Evolutionary conservation across 1,139 yeast genomes (phyloP), one percentile per base, ranked within the genome.

Genomic region (Scheffersomyces insectosa): DNA sequence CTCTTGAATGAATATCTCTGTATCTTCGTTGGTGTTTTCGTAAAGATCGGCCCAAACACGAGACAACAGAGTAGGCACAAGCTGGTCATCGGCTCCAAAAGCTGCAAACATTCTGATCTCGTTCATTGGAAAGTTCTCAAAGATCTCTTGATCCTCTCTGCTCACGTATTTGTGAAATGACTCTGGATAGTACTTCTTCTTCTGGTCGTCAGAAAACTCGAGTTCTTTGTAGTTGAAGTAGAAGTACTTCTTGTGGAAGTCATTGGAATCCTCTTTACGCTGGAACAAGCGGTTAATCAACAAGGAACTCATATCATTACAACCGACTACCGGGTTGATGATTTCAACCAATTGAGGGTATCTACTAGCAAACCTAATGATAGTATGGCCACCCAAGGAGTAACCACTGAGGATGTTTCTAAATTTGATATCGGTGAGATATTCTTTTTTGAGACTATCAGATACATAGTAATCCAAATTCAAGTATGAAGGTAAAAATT

Each of bases 341-440:
- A 66, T 66, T 12, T 65, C 60, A 3, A 75, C 72, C 32, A 60
- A 48, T 3, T 66, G 60, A 1, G 81, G 80, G 47, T 63, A 65
- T 47, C 59, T 56, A 35, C 55, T 55, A 5, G 75, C 81, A 41
- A 74, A 71, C 41, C 83, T 62, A 60, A 80, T 77, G 23, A 75
- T 66, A 9, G 75, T 64, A 58, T 83, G 87, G 0, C 80, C 89
- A 1, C 89, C 88, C 48, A 82, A 65, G 0, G 88, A 82, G 40
- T 71, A 71, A 3, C 89, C 89, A 28, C 75, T 57, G 23, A 80
- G 59, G 28, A 75, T 65, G 51, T 72, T 74, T 39, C 56, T 55
- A 47, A 59, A 65, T 23, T 48, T 44, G 41, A 69, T 52, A 31
- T 50, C 43, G 4, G 60, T 53, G 10, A 62, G 57, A 28, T 48